Evolutionary conservation across 495 filamentous ascomycete species (phyloP).

Genomic region (Daldinia caldariorum): DNA sequence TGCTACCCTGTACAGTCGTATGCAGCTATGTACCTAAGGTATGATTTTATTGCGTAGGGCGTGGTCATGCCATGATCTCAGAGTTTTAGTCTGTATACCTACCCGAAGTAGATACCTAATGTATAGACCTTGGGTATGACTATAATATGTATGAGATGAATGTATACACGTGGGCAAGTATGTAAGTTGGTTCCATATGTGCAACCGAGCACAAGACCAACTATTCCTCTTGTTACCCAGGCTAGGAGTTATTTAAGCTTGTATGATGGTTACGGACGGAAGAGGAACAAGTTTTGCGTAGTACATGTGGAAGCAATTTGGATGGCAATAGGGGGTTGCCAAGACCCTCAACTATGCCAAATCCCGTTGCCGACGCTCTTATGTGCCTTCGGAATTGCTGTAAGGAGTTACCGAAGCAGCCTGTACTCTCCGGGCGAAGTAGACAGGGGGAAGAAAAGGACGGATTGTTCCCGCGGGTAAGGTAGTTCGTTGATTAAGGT

Average conservation of each 20-base stretch:
- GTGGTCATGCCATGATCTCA: not conserved
- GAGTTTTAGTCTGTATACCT: too few relatives aligned
- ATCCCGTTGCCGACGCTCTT: constrained; percentile 4
- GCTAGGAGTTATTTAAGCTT: not conserved
- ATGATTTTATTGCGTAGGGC: not conserved
- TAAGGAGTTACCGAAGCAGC: constrained; percentile 25
- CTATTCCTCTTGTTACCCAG: not conserved
- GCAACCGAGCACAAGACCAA: not conserved
- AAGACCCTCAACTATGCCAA: not conserved
- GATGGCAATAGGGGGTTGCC: not conserved
- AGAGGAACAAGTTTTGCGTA: not conserved
- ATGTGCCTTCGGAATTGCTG: constrained; percentile 12
- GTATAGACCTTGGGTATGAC: not conserved
- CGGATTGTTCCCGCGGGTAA: not conserved
- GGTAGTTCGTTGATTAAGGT: constrained; percentile 6
- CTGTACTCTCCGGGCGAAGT: constrained; percentile 16
- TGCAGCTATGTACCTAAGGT: not conserved
- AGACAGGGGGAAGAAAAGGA: constrained; percentile 6
- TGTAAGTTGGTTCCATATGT: not conserved
- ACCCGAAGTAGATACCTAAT: too few relatives aligned
- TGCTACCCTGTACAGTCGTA: not conserved
- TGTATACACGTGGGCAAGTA: constrained; percentile 5
- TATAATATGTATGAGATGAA: not conserved
- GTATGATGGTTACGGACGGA: not conserved
- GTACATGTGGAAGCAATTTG: not conserved